A percentile compares a stretch with the other conserved stretches of the same genome.
Conservation (phyloP, 495 filamentous ascomycete species). For the Glonium stellatum region DNA sequence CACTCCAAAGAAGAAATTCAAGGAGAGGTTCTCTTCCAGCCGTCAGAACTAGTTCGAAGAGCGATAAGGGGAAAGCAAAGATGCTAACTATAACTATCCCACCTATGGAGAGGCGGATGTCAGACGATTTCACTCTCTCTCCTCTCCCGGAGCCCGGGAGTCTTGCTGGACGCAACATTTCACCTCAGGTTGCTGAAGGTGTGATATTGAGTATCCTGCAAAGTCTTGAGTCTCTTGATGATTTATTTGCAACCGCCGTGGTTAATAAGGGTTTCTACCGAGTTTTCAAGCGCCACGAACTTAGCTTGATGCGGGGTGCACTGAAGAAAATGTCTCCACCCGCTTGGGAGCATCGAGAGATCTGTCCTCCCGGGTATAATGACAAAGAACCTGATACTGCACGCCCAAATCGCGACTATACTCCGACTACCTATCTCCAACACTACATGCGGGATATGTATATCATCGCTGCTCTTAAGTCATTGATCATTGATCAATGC, state of each 20-base stretch:
- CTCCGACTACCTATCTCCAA: conserved; percentile 49
- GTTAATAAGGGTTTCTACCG: conserved; percentile 54
- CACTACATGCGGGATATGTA: conserved; percentile 53
- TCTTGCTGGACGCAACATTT: conserved; percentile 26
- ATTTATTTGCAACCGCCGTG: conserved; percentile 51
- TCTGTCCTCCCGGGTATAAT: conserved; percentile 50
- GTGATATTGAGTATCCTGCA: conserved; percentile 48
- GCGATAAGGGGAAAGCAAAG: conserved; percentile 4
- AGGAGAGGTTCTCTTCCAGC: conserved; percentile 3
- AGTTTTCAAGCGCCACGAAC: conserved; percentile 55
- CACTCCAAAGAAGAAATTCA: not conserved
- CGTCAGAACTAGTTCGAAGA: not conserved
- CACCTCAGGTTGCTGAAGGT: conserved; percentile 41
- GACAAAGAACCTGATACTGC: conserved; percentile 43
- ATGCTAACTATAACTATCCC: conserved; percentile 17
- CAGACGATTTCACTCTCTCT: conserved; percentile 17
- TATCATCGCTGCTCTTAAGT: conserved; percentile 53
- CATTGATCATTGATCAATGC: conserved; percentile 53
- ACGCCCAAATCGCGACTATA: conserved; percentile 47
- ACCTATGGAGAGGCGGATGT: conserved; percentile 6
- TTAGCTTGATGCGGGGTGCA: conserved; percentile 49
- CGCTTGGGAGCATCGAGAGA: conserved; percentile 60
- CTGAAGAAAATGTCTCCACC: conserved; percentile 53
- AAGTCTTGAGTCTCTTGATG: conserved; percentile 46
- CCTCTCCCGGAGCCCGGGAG: conserved; percentile 16